Evolutionary conservation across 495 filamentous ascomycete genomes (phyloP).

Genomic region (Neurospora sp.): DNA sequence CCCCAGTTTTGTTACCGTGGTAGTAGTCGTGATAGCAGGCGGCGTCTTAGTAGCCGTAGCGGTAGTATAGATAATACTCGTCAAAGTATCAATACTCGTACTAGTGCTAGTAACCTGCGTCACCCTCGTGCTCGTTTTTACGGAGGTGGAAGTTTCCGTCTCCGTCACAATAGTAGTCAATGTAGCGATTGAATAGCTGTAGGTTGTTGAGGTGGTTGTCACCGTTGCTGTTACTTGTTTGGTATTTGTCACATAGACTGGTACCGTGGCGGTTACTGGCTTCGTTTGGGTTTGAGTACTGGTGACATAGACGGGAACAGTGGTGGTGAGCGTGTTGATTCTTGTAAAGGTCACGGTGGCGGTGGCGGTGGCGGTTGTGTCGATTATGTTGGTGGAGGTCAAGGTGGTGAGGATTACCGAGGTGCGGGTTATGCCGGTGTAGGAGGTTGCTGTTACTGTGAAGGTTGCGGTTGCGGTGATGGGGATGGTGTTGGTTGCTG

Average conservation of each 20-base stretch:
- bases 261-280: background rate
- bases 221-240: background rate
- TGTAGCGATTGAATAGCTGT: background rate
- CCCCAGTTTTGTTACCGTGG: background rate
- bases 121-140: background rate
- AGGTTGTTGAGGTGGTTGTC: background rate
- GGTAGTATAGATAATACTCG: background rate
- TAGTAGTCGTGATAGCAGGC: background rate
- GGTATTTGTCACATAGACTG: background rate
- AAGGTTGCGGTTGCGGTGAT: constrained; percentile 2
- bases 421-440: constrained; percentile 6
- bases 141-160: accelerated
- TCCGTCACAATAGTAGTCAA: background rate
- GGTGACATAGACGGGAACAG: background rate
- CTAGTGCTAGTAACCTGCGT: background rate
- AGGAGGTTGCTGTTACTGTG: background rate
- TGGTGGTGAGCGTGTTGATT: constrained; percentile 4
- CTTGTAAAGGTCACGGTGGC: constrained; percentile 5
- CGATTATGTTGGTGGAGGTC: constrained; percentile 3
- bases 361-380: constrained; percentile 3
- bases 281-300: background rate
- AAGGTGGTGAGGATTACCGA: background rate
- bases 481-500: constrained; percentile 5
- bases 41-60: background rate
- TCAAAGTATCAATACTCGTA: background rate